Percentiles rank a stretch among this genome's conserved stretches.
These are phyloP conservation scores for Picea glauca DNA, from an alignment of 75 land plant genomes.

Conservation along the genomic window DNA sequence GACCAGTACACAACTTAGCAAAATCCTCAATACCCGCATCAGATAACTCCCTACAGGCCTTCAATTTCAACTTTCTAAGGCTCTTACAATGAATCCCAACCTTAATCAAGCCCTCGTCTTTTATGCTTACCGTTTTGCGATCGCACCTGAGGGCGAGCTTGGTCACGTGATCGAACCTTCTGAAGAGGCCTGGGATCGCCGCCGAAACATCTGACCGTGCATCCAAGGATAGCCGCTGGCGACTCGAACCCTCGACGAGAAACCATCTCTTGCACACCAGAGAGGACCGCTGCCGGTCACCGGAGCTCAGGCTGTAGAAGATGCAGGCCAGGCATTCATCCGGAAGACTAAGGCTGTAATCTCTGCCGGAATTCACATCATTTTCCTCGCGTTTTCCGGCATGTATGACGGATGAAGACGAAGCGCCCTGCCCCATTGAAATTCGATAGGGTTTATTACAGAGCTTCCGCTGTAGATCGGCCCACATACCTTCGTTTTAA, in stretches of 20 bases:
- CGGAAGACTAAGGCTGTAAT: slow-evolving; percentile 25
- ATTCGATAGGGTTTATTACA: too few relatives aligned
- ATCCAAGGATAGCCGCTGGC: slow-evolving; percentile 32
- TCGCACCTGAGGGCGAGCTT: slow-evolving; percentile 41
- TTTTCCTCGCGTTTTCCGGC: background rate
- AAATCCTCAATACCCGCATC: slow-evolving; percentile 31
- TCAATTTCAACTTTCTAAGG: slow-evolving; percentile 28
- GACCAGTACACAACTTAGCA: slow-evolving; percentile 16
- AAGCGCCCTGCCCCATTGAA: too few relatives aligned
- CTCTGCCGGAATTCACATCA: background rate
- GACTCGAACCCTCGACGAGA: slow-evolving; percentile 28
- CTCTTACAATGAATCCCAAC: slow-evolving; percentile 24
- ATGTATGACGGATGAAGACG: too few relatives aligned
- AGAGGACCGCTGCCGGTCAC: slow-evolving; percentile 30
- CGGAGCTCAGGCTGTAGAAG: slow-evolving; percentile 18
- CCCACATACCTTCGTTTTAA: too few relatives aligned
- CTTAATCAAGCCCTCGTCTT: slow-evolving; percentile 29
- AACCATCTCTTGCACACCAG: slow-evolving; percentile 46
- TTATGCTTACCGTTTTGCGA: slow-evolving; percentile 17
- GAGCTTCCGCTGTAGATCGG: too few relatives aligned
- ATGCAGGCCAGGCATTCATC: slow-evolving; percentile 42
- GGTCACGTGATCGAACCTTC: slow-evolving; percentile 24
- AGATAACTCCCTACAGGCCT: slow-evolving; percentile 32
- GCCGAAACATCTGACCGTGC: slow-evolving; percentile 17
- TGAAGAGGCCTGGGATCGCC: slow-evolving; percentile 18